A percentile compares a stretch with the other conserved stretches of the same genome.
phyloP scores from a whole-genome alignment of 352 stramenopile genomes.

The Pythium folliculosum region DNA sequence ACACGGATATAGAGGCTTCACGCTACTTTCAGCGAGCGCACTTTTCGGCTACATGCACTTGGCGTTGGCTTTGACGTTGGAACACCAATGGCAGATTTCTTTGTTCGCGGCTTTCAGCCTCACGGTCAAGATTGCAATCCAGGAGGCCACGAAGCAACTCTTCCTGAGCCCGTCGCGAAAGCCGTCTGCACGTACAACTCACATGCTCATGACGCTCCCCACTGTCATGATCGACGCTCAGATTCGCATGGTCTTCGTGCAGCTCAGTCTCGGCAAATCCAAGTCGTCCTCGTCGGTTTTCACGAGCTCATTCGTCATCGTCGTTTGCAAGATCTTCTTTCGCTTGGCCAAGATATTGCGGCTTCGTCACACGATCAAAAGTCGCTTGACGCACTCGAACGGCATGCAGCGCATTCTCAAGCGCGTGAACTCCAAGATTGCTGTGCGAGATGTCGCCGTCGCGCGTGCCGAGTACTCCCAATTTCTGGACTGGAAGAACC shows the following conservation, averaged over 20 bases:
- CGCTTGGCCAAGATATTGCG: constrained; percentile 36
- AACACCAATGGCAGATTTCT: constrained; percentile 29
- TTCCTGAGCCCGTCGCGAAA: constrained; percentile 26
- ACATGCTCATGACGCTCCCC: constrained; percentile 35
- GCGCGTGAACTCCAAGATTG: constrained; percentile 40
- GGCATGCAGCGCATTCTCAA: constrained; percentile 35
- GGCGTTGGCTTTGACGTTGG: constrained; percentile 19
- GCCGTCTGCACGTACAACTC: constrained; percentile 26
- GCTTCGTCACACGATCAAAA: constrained; percentile 29
- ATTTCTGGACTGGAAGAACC: constrained; percentile 47
- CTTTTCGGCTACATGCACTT: constrained; percentile 34
- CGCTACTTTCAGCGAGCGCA: constrained; percentile 18
- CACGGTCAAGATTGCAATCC: constrained; percentile 35
- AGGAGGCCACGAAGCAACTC: constrained; percentile 33
- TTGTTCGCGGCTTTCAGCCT: constrained; percentile 34
- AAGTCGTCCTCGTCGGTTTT: constrained; percentile 18
- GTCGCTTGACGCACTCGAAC: constrained; percentile 27
- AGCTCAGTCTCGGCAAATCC: constrained; percentile 21
- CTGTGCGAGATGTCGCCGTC: constrained; percentile 18
- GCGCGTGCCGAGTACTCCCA: constrained; percentile 36
- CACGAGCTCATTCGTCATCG: constrained; percentile 29
- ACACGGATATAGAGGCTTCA: constrained; percentile 13
- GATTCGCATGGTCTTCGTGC: constrained; percentile 41
- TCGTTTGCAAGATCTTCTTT: constrained; percentile 39
- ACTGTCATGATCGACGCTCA: constrained; percentile 38